These are phyloP conservation scores for Globisporangium cystogenes DNA, from an alignment of 352 stramenopile genomes.

Conservation along the genomic window DNA sequence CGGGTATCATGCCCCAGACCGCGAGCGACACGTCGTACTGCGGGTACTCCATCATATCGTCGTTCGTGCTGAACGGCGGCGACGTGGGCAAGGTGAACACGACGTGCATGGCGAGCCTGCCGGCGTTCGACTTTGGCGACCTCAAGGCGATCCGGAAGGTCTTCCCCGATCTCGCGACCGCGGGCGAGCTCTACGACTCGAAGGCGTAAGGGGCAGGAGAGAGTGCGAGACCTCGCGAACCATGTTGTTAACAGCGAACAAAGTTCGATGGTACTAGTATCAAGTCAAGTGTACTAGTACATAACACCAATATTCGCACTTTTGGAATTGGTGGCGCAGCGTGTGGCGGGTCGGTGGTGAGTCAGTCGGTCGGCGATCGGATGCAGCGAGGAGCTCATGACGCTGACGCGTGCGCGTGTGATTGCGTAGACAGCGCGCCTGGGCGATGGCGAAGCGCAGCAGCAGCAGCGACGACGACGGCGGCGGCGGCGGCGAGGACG, in stretches of 20 bases:
- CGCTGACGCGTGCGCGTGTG: not conserved
- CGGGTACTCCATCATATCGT: conserved; percentile 1
- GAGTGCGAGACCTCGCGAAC: too few species aligned
- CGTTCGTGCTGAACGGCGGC: not conserved
- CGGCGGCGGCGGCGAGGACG: not conserved
- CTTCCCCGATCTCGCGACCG: not conserved
- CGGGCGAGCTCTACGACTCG: not conserved
- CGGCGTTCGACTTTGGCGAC: conserved; percentile 1
- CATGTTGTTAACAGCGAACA: too few species aligned
- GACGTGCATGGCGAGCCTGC: not conserved
- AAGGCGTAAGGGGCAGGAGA: not conserved
- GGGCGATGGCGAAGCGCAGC: not conserved
- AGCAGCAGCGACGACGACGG: too few species aligned
- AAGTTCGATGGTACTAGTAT: too few species aligned
- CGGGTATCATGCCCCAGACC: not conserved
- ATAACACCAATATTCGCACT: too few species aligned
- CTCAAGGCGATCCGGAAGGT: not conserved
- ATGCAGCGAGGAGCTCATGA: too few species aligned
- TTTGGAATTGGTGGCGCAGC: not conserved
- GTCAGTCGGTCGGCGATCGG: not conserved
- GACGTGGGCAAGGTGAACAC: not conserved
- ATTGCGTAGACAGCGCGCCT: not conserved
- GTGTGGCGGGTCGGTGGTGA: not conserved
- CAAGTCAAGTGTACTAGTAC: too few species aligned
- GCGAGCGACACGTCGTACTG: not conserved